These are phyloP conservation scores for Endoconidiophora polonica DNA, from an alignment of 2,329 filamentous ascomycete species.

Conservation along the genomic window DNA sequence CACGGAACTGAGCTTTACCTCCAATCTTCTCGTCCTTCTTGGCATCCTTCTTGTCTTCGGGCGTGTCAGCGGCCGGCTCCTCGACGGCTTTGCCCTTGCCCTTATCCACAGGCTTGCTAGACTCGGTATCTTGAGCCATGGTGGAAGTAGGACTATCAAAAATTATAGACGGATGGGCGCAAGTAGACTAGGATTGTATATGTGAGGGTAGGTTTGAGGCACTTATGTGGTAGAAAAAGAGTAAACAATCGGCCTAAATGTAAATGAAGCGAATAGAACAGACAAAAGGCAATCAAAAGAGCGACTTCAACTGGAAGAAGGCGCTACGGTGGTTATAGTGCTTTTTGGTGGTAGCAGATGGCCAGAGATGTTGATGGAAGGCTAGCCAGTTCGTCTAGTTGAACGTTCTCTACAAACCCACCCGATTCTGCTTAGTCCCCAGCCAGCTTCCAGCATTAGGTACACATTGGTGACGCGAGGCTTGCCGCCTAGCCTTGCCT, in stretches of 20 bases:
- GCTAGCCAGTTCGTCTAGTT: background rate
- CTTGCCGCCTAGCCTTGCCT: constrained; percentile 21
- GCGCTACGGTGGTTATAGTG: constrained; percentile 6
- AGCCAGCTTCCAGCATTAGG: constrained; percentile 1
- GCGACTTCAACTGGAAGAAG: background rate
- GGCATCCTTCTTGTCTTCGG: constrained; percentile 63
- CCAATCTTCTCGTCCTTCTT: constrained; percentile 22
- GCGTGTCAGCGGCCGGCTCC: constrained; percentile 30
- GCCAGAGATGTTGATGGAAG: constrained; percentile 6
- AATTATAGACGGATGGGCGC: background rate
- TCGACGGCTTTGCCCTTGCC: constrained; percentile 86
- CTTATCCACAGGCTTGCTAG: constrained; percentile 73
- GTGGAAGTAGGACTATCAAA: constrained; percentile 18
- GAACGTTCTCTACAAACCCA: background rate
- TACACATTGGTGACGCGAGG: constrained; percentile 21
- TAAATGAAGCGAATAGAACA: background rate
- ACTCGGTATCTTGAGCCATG: constrained; percentile 92
- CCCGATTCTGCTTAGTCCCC: background rate
- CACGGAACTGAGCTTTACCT: constrained; percentile 29
- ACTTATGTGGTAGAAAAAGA: background rate
- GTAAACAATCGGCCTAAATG: background rate
- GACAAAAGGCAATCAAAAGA: constrained; percentile 1
- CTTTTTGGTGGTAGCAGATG: constrained; percentile 2
- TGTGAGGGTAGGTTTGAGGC: background rate
- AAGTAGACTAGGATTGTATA: background rate